Evolutionary conservation across 345 rosid species (phyloP).

Genomic region (Cardamine occulta): DNA sequence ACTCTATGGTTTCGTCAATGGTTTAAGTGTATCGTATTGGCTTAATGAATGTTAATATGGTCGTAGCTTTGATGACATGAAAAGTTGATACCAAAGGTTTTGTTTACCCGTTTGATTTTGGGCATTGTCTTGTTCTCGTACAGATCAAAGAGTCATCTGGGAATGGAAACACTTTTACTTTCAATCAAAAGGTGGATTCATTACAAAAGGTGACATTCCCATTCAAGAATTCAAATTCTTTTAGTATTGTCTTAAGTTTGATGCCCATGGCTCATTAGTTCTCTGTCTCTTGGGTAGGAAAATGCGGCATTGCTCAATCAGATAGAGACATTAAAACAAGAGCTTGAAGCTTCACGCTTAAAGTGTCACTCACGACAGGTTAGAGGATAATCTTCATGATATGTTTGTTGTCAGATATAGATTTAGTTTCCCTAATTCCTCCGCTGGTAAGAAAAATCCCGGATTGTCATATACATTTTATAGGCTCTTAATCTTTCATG

Average conservation of each 20-base stretch:
- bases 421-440: slow-evolving; percentile 8
- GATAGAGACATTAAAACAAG: slow-evolving; percentile 55
- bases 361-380: slow-evolving; percentile 47
- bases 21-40: neutral
- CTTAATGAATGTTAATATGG: neutral
- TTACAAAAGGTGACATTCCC: slow-evolving; percentile 60
- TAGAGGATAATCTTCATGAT: neutral
- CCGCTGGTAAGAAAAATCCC: slow-evolving; percentile 22
- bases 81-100: slow-evolving; percentile 2
- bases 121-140: neutral
- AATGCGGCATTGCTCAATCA: slow-evolving; percentile 53
- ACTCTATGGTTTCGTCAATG: neutral
- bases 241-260: neutral
- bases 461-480: neutral
- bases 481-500: neutral
- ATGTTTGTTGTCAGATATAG: slow-evolving; percentile 1
- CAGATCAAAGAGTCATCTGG: slow-evolving; percentile 60
- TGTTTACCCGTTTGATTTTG: slow-evolving; percentile 4
- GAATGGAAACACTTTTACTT: slow-evolving; percentile 43
- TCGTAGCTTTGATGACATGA: neutral
- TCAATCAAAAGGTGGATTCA: slow-evolving; percentile 49
- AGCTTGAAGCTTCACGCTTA: slow-evolving; percentile 51
- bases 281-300: slow-evolving; percentile 51
- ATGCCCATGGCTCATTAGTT: slow-evolving; percentile 25
- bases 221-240: neutral